Base-by-base conservation (phyloP, 2,329 filamentous ascomycete species). In the Colletotrichum navitas region DNA sequence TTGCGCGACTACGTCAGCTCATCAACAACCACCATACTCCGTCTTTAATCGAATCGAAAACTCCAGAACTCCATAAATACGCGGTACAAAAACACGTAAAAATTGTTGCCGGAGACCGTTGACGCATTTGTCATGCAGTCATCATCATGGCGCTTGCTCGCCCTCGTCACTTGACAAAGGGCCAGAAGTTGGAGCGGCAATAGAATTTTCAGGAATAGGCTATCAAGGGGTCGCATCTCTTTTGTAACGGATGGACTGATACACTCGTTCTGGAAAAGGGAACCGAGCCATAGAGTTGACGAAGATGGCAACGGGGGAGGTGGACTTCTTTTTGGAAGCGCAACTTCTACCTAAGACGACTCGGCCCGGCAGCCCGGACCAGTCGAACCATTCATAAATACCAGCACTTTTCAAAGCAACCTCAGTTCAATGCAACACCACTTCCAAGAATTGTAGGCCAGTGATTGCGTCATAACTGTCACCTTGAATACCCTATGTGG, bases 121-220 rank as follows among this genome's bases (percentile, higher is more conserved):
- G 64, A 34, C 36, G n/a, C 36, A 34, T 10, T 21, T 52, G 6
- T 8, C 10, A 59, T 59, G 52, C 64, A 47, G 58, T 63, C 64
- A 68, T 67, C 47, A 62, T 29, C 24, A 51, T 16, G 49, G 39
- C 49, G 41, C 24, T 51, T 70, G 41, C 14, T 56, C 26, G 32
- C 45, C 16, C 41, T 61, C 21, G 51, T 55, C 56, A 32, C 63
- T 62, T 56, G 68, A 43, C 63, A 45, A 45, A 10, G 34, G 21
- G 43, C 18, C n/a, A 29, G 32, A 51, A 29, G 45, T 26, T 39
- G 0, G n/a, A 36, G 18, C 14, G 63, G 21, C 6, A 7, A 5
- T 16, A 14, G 5, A 41, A 24, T 45, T 34, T 26, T 18, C 21
- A 55, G 29, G 7, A 56, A 56, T 34, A 52, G 41, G 26, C 10